Base-by-base conservation (phyloP, 306 rosid species). In the Herpetospermum pedunculosum region DNA sequence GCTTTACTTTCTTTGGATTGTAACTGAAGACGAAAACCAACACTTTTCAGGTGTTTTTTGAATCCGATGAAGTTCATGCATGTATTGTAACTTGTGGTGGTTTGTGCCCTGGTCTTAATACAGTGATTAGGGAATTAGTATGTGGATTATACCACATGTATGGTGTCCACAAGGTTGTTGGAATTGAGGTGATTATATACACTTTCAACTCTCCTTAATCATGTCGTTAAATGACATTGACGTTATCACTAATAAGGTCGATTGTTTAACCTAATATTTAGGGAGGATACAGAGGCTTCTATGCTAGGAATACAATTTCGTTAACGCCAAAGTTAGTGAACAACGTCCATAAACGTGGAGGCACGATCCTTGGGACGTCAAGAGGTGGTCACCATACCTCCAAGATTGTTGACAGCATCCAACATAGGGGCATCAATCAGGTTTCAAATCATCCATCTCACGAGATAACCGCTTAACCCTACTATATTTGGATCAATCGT, bases 61-160 rank as follows among this genome's bases (percentile, higher is more conserved):
- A 83, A 77, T 58, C 87, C 25, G 85, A 83, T 60, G 91, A 85
- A 16, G 84, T 81, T 48, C 75, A 77, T 21, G 87, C 87, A 1
- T 84, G 91, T 57, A 81, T 87, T 35, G 91, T 87, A 54, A 87
- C 91, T 70, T 84, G 89, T 18, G 91, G 91, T 49, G 85, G 91
- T 32, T 74, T 85, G 38, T 87, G 91, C 40, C 89, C 89, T 4
- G 88, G 88, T 44, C 82, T 84, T 18, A 87, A 87, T 62, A 84
- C 86, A 38, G 87, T 84, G 19, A 84, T 79, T 18, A 87, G 91
- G 59, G 91, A 84, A 84, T 70, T 87, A 55, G 87, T 84, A 23
- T 81, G 89, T n/a, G 87, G 87, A n/a, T 77, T 85, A 46, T 54
- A 87, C 80, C 21, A 84, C 75, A 87, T 87, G 91, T 87, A 82